Base-by-base conservation (phyloP, 306 rosid species). In the Cicer cuneatum region DNA sequence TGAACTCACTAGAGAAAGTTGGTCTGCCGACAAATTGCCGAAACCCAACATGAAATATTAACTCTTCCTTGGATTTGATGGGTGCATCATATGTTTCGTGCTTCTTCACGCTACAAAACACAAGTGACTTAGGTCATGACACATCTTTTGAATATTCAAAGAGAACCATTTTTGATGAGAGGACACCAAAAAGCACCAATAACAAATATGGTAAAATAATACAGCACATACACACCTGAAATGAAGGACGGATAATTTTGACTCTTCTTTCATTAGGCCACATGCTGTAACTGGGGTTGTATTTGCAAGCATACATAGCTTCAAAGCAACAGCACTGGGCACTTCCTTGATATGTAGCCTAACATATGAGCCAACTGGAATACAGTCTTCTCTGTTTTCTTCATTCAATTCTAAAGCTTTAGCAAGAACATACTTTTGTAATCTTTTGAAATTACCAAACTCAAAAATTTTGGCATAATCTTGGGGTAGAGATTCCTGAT, bases 21-120 rank as follows among this genome's bases (percentile, higher is more conserved):
- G 99, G 97, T 88, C 97, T 85, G 40, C 93, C 96, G 86, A 94
- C 75, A 81, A 92, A 94, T 75, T 92, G 99, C 66, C 99, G 97
- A 86, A 94, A 94, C 57, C 99, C 99, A 73, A 87, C 97, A 83
- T 94, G 92, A 80, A 94, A 94, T 69, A 92, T 67, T 42, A 94
- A 76, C 75, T 92, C 96, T 71, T 94, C 99, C 85, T 94, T 94
- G 66, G 96, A 77, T 83, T 89, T 94, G 77, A 94, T 85, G 57
- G 99, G 96, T 35, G 82, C 87, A 10, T 80, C 88, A 71, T 84
- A 88, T 35, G 88, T 64, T 59, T 94, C 98, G 12, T 86, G 89
- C 86, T 89, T 92, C 85, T 94, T 94, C 79, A 94, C 82, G 77
- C 99, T 94, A 78, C 86, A 85, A 70, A 78, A 78, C 45, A 72